Evolutionary conservation across 495 filamentous ascomycete species (phyloP), one percentile per base, ranked within the genome.

Genomic region (Penicillium angulare): DNA sequence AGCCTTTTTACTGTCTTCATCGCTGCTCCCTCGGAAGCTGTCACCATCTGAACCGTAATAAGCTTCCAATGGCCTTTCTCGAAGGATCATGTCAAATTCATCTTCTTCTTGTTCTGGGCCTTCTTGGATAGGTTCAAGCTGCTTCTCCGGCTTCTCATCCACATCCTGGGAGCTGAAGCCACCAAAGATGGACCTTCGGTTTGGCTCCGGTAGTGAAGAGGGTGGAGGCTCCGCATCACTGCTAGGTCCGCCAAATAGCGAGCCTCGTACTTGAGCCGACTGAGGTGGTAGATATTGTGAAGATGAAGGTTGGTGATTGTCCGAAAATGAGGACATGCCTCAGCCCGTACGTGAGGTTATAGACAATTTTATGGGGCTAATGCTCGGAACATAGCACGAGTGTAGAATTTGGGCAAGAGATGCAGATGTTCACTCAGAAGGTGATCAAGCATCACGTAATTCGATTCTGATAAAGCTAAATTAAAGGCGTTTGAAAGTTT

Each of bases 201-300:
- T 21, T 31, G 44, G 52, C 48, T 39, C 53, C 39, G 47, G 45
- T 38, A 52, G 53, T 17, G 59, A 56, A 40, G 62, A 63, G n/a
- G 60, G 52, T 10, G 53, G 55, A 29, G 51, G 49, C 21, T 61
- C 53, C 31, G 48, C 62, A 67, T 68, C 67, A 46, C 65, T 70
- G 62, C 63, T 72, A 16, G 64, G 61, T 7, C 69, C 69, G 20
- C 69, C 69, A 48, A 73, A 75, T 33, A 75, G 29, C 29, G 72
- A 75, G 10, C 43, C 55, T 23, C 55, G 55, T 7, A 60, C 66
- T 45, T 75, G 69, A 7, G 68, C 68, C 27, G 69, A 75, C 36
- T 59, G 59, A 13, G 69, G 69, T 8, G 65, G 65, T 13, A 38
- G 31, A n/a, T 59, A 61, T 16, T 57, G 56, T 43, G 60, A 59